phyloP scores from a whole-genome alignment of 805 yeast species.

The Ogataea glucozyma region DNA sequence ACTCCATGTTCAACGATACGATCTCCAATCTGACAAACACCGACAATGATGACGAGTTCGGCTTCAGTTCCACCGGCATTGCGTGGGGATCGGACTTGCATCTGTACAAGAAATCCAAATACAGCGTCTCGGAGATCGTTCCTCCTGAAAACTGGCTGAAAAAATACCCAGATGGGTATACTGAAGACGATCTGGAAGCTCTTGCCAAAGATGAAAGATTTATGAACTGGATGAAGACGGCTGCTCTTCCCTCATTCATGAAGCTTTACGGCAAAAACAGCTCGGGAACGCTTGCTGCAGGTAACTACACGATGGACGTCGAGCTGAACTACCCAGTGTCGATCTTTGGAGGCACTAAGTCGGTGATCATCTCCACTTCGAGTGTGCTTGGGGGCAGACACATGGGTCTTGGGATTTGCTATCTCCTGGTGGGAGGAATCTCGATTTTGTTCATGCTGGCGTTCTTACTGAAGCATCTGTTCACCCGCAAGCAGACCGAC shows the following conservation, averaged over 20 bases:
- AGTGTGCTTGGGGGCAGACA: conserved; percentile 88
- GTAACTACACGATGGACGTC: conserved; percentile 69
- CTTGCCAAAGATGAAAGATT: conserved; percentile 75
- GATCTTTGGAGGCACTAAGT: conserved; percentile 85
- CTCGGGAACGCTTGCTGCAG: conserved; percentile 53
- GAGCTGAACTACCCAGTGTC: conserved; percentile 80
- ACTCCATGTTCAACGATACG: conserved; percentile 89
- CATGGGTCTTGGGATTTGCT: conserved; percentile 79
- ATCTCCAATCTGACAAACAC: conserved; percentile 50
- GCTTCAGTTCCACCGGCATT: conserved; percentile 56
- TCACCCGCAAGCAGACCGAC: conserved; percentile 41
- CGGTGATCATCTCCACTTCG: conserved; percentile 77
- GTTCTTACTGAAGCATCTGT: conserved; percentile 77
- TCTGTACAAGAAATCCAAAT: conserved; percentile 71
- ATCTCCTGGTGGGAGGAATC: conserved; percentile 79
- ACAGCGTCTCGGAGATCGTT: conserved; percentile 66
- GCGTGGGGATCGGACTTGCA: conserved; percentile 83
- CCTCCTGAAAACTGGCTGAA: conserved; percentile 95
- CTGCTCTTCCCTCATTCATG: conserved; percentile 87
- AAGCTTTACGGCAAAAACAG: conserved; percentile 79
- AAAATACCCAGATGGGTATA: conserved; percentile 83
- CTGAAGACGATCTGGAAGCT: conserved; percentile 76
- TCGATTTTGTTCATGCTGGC: conserved; percentile 69
- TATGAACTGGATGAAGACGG: conserved; percentile 98
- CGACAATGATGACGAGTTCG: conserved; percentile 39